Base-by-base conservation (phyloP, 2,329 filamentous ascomycete genomes). In the Apiospora pterosperma region DNA sequence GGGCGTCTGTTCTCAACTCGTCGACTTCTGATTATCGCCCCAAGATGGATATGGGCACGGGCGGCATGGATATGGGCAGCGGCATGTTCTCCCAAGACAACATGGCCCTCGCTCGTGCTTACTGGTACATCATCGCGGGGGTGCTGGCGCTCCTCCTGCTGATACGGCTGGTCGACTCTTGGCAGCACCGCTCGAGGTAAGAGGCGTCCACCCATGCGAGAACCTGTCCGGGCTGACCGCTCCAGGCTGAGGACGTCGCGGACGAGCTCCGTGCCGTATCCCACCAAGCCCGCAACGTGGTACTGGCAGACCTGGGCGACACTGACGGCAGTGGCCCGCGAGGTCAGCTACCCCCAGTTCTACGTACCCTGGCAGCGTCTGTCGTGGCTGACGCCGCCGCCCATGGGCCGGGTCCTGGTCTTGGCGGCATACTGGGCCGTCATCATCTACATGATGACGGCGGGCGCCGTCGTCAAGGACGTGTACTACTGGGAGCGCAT, bases 401-500 rank as follows among this genome's bases (percentile, higher is more conserved):
- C 87, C 0, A 75, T 85, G 42, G 87, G 87, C n/a, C 84, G 84
- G 25, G 73, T 85, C 6, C 71, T 89, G 14, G 71, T 85, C 34
- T 75, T 90, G 2, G 70, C 82, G 14, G 77, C 77, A 66, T 90
- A 90, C 75, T 89, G 86, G 85, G 80, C 83, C 42, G 77, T 88
- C 65, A 77, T 89, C 60, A 77, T 85, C 64, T 86, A 84, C 74
- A 84, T 88, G 79, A 85, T 87, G 81, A 77, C 78, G 3, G 78
- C 79, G 67, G 76, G 78, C 25, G 82, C 81, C 60, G 74, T 87
- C 55, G 68, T 81, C 55, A 70, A 82, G 31, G 87, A 89, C 67
- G 80, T 79, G 48, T 84, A 84, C 69, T 88, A 82, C 73, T 88
- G 82, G 79, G 88, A 91, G 73, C 86, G 87, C 66, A 85, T 90